These are phyloP conservation scores for Verbascum thapsus DNA, from an alignment of 257 asterid genomes.

Conservation along the genomic window DNA sequence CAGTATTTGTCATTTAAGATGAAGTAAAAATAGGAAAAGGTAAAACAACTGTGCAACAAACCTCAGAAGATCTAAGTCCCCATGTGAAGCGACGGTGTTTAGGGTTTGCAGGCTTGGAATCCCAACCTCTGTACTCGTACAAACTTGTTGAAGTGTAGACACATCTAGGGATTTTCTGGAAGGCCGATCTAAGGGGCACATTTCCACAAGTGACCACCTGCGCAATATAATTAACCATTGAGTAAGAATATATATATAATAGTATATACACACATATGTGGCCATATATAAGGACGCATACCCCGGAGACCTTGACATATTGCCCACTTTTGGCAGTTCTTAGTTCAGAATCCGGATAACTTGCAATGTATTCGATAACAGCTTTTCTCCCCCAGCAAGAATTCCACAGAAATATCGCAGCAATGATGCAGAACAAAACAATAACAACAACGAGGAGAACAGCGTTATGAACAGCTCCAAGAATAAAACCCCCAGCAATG, in stretches of 20 bases:
- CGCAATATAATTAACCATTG: conserved; percentile 26
- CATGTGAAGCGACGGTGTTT: conserved; percentile 80
- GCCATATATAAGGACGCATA: conserved; percentile 48
- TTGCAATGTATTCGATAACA: conserved; percentile 52
- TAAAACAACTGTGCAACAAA: conserved; percentile 25
- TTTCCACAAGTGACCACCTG: conserved; percentile 96
- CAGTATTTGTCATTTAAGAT: background rate
- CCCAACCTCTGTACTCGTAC: conserved; percentile 83
- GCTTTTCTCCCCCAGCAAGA: conserved; percentile 78
- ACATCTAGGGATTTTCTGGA: conserved; percentile 84
- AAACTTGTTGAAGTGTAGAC: conserved; percentile 81
- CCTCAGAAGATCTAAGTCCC: conserved; percentile 81
- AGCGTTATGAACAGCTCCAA: conserved; percentile 77
- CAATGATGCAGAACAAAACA: conserved; percentile 53
- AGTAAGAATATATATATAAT: conserved; percentile 21
- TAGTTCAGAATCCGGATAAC: conserved; percentile 75
- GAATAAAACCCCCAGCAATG: conserved; percentile 86
- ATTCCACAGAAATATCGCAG: conserved; percentile 68
- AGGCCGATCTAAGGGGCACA: conserved; percentile 82
- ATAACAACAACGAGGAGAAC: conserved; percentile 62
- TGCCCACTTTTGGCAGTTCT: conserved; percentile 87
- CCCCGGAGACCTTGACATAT: conserved; percentile 92
- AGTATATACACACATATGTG: too few species aligned
- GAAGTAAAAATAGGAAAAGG: background rate
- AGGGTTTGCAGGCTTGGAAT: conserved; percentile 72